phyloP scores from a whole-genome alignment of 768 basidiomycete species.

The Trametes cubensis region DNA sequence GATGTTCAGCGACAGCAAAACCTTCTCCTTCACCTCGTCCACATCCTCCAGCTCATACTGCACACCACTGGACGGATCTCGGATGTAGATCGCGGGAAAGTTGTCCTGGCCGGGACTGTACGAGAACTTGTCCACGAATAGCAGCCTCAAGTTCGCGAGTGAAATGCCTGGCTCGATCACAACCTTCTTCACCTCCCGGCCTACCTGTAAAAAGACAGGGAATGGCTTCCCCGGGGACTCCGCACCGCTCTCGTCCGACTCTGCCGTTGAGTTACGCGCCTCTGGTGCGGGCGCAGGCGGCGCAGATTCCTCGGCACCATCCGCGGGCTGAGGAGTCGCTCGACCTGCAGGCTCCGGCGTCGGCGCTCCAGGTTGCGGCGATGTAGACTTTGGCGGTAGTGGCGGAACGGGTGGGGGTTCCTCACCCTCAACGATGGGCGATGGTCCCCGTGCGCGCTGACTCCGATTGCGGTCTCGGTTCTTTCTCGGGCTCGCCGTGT shows the following conservation, averaged over 20 bases:
- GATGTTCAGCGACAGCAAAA: slow-evolving; percentile 89
- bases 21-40: slow-evolving; percentile 87
- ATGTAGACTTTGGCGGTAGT: slow-evolving; percentile 27
- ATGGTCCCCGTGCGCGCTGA: slow-evolving; percentile 29
- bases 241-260: slow-evolving; percentile 13
- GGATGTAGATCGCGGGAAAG: slow-evolving; percentile 94
- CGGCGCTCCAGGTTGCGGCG: slow-evolving; percentile 15
- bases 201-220: slow-evolving; percentile 86
- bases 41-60: slow-evolving; percentile 96
- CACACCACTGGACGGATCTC: slow-evolving; percentile 89
- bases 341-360: neutral
- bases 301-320: neutral
- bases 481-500: slow-evolving; percentile 25
- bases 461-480: slow-evolving; percentile 26
- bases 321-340: slow-evolving; percentile 9
- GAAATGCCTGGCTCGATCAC: slow-evolving; percentile 69
- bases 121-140: slow-evolving; percentile 94
- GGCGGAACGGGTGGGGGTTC: slow-evolving; percentile 40
- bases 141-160: slow-evolving; percentile 73
- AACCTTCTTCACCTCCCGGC: slow-evolving; percentile 88
- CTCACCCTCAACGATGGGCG: slow-evolving; percentile 35
- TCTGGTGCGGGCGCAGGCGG: neutral
- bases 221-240: slow-evolving; percentile 39
- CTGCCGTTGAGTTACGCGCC: slow-evolving; percentile 11
- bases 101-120: slow-evolving; percentile 93